A percentile compares a stretch with the other conserved stretches of the same genome.
These are phyloP conservation scores for Claviceps fusiformis DNA, from an alignment of 2,329 filamentous ascomycete species.

Conservation along the genomic window DNA sequence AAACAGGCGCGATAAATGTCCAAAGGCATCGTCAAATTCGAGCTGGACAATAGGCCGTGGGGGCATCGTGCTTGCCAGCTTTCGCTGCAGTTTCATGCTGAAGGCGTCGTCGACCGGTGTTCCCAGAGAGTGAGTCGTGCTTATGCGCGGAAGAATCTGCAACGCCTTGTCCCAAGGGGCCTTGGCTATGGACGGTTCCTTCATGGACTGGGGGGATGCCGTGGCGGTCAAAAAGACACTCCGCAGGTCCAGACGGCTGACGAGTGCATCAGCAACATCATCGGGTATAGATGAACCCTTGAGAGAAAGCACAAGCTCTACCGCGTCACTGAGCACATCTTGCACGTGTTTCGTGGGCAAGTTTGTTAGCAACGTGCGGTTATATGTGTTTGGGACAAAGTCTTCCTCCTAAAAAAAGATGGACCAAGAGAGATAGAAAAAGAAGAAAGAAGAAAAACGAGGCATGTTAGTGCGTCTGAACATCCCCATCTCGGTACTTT, in stretches of 20 bases:
- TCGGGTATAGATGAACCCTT: slow-evolving; percentile 22
- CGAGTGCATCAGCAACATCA: slow-evolving; percentile 41
- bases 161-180: slow-evolving; percentile 38
- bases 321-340: slow-evolving; percentile 38
- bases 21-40: slow-evolving; percentile 56
- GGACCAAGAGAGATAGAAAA: too few species aligned
- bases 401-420: slow-evolving; percentile 62
- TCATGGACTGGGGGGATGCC: slow-evolving; percentile 32
- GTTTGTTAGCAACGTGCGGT: slow-evolving; percentile 57
- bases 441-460: neutral
- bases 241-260: slow-evolving; percentile 52
- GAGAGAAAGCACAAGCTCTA: slow-evolving; percentile 33
- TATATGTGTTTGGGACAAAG: slow-evolving; percentile 85
- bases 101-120: slow-evolving; percentile 64
- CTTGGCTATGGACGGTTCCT: slow-evolving; percentile 31
- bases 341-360: slow-evolving; percentile 45
- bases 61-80: slow-evolving; percentile 83
- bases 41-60: slow-evolving; percentile 78
- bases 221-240: slow-evolving; percentile 45
- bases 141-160: slow-evolving; percentile 39
- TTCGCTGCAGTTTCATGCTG: slow-evolving; percentile 80
- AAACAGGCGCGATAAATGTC: slow-evolving; percentile 56
- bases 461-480: neutral
- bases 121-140: slow-evolving; percentile 47
- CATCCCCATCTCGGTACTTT: too few species aligned